Conservation (phyloP, 495 filamentous ascomycete species). For the Aspergillus egyptiacus region DNA sequence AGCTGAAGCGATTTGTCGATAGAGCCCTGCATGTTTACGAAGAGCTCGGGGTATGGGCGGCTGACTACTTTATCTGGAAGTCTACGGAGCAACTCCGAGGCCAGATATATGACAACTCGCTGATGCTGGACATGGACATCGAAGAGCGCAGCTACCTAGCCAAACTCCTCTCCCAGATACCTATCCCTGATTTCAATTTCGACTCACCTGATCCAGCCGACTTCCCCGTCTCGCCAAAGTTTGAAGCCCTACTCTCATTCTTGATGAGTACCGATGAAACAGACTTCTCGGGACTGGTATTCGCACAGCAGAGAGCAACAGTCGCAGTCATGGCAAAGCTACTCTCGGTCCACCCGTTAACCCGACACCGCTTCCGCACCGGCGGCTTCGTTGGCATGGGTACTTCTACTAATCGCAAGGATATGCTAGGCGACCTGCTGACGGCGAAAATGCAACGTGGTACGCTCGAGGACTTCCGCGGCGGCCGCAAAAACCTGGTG, state of each 20-base stretch:
- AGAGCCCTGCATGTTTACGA: conserved; percentile 40
- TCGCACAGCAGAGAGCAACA: conserved; percentile 66
- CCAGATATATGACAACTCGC: conserved; percentile 25
- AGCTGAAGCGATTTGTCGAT: conserved; percentile 53
- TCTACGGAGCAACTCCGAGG: conserved; percentile 47
- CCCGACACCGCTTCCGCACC: conserved; percentile 52
- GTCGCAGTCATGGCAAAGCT: conserved; percentile 63
- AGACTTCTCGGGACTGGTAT: conserved; percentile 66
- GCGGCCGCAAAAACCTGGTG: conserved; percentile 67
- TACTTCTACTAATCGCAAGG: conserved; percentile 36
- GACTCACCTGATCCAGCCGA: conserved; percentile 18
- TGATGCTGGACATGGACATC: conserved; percentile 35
- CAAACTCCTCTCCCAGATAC: conserved; percentile 42
- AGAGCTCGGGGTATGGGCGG: conserved; percentile 69
- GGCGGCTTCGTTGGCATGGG: conserved; percentile 67
- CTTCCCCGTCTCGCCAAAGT: conserved; percentile 45
- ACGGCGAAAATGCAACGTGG: conserved; percentile 47
- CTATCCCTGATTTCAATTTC: conserved; percentile 22
- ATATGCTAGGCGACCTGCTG: conserved; percentile 56
- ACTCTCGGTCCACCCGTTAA: conserved; percentile 54
- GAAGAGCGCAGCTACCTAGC: conserved; percentile 59
- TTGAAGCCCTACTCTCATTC: conserved; percentile 47
- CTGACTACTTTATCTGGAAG: conserved; percentile 61
- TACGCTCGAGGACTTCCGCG: conserved; percentile 63
- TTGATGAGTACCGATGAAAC: conserved; percentile 39